Conservation (phyloP, 2,329 filamentous ascomycete species). For the Coniella vitis region DNA sequence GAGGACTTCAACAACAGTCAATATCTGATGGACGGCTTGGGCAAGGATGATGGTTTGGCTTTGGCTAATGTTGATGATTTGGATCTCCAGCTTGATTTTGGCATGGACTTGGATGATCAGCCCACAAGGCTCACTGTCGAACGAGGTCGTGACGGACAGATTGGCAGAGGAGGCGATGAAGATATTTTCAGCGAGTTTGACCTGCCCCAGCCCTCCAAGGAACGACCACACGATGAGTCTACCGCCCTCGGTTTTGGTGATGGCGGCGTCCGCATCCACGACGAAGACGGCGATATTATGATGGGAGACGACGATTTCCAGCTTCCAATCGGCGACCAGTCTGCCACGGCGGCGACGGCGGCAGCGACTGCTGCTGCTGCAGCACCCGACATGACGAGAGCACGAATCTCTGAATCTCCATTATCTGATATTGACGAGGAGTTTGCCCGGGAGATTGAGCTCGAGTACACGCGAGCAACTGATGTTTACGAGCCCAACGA, state of each 20-base stretch:
- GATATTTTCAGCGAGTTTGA: constrained; percentile 63
- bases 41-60: constrained; percentile 50
- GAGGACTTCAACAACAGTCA: constrained; percentile 71
- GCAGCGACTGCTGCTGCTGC: constrained; percentile 42
- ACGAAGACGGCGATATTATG: constrained; percentile 56
- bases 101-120: constrained; percentile 64
- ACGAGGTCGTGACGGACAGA: constrained; percentile 79
- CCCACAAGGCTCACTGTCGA: constrained; percentile 62
- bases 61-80: constrained; percentile 55
- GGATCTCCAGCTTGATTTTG: constrained; percentile 68
- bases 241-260: constrained; percentile 48
- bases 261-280: constrained; percentile 51
- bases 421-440: constrained; percentile 64
- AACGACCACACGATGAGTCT: constrained; percentile 49
- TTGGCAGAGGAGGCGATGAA: constrained; percentile 59
- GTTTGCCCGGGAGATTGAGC: constrained; percentile 52
- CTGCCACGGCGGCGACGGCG: constrained; percentile 44
- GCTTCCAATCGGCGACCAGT: constrained; percentile 54
- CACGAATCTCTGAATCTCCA: constrained; percentile 62
- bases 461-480: constrained; percentile 48
- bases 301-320: constrained; percentile 61
- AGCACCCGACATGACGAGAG: constrained; percentile 43
- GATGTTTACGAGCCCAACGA: constrained; percentile 57
- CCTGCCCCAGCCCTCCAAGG: constrained; percentile 48
- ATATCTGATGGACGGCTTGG: constrained; percentile 63